Evolutionary conservation across 202 grass and related monocot genomes (phyloP), one percentile per base, ranked within the genome.

Genomic region (Zoysia matrella): DNA sequence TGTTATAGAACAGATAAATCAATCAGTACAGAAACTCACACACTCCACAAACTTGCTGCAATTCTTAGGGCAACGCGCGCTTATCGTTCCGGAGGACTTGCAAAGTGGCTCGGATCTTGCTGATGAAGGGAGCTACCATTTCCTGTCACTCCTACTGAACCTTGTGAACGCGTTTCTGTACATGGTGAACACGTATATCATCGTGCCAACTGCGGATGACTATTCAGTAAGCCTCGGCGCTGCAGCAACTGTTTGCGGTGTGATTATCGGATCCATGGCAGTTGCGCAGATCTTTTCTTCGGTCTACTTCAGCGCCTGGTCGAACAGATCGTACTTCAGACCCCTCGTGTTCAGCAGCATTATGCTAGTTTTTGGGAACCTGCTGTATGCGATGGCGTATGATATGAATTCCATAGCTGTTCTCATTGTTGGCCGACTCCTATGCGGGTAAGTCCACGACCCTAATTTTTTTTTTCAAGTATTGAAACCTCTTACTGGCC

Each of bases 1-100:
- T 55, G 73, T 97, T 39, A 97, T 97, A 61, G 94, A 92, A 61
- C 88, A 94, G 84, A 97, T 97, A 94, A 97, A 97, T 74, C 72
- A 89, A 60, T 97, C 94, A 77, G 91, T 97, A 45, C 85, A 94
- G 78, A 97, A 82, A 78, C 86, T 97, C 40, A 97, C 86, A 45
- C 79, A 91, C 76, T 89, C 92, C 6, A 97, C 94, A 84, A 97
- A 87, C 73, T 92, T 97, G 64, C 65, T 97, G 60, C 71, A 91
- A 89, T 97, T 97, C 82, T 75, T 97, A 53, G 94, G 92, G 42
- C 92, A 97, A 44, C 92, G 84, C 40, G 92, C 94, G 42, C 86
- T 97, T 67, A 94, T 97, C 40, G 22, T 89, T 78, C 86, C 84
- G 7, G 82, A 86, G 68, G 92, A 86, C 51, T 64, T 72, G 65